Evolutionary conservation across 305 asterid species (phyloP).

Genomic region (Caryopteris hybrid): DNA sequence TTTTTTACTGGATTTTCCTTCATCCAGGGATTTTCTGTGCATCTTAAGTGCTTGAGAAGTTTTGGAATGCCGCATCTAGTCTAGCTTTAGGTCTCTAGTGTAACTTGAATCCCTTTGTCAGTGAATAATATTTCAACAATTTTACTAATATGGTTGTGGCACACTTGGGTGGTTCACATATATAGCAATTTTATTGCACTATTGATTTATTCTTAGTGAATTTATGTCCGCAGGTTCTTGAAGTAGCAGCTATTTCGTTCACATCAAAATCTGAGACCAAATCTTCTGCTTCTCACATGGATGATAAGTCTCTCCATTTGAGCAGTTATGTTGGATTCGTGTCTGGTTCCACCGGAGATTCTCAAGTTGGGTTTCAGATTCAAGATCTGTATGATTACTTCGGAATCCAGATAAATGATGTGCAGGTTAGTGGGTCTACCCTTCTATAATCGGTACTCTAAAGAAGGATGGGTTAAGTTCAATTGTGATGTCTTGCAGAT

Average conservation of each 20-base stretch:
- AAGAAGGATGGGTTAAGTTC: conserved; percentile 9
- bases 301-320: conserved; percentile 29
- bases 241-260: conserved; percentile 51
- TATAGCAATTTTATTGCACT: conserved; percentile 17
- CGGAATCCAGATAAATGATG: conserved; percentile 49
- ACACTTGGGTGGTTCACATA: conserved; percentile 9
- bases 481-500: conserved; percentile 46
- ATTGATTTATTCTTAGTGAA: conserved; percentile 10
- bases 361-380: conserved; percentile 39
- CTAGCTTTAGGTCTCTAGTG: not conserved
- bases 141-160: conserved; percentile 3
- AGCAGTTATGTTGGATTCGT: conserved; percentile 17
- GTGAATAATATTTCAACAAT: not conserved
- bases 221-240: conserved; percentile 51
- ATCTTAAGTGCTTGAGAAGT: not conserved
- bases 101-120: not conserved
- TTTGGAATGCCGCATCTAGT: not conserved
- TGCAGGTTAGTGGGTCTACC: conserved; percentile 50
- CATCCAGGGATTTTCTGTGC: not conserved
- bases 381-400: conserved; percentile 63
- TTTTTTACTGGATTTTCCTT: not conserved
- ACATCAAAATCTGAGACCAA: conserved; percentile 41
- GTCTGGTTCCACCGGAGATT: conserved; percentile 25
- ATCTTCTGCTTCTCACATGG: conserved; percentile 25
- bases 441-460: conserved; percentile 13